Evolutionary conservation across 2,329 filamentous ascomycete species (phyloP).

Genomic region (Aschersonia sp.): DNA sequence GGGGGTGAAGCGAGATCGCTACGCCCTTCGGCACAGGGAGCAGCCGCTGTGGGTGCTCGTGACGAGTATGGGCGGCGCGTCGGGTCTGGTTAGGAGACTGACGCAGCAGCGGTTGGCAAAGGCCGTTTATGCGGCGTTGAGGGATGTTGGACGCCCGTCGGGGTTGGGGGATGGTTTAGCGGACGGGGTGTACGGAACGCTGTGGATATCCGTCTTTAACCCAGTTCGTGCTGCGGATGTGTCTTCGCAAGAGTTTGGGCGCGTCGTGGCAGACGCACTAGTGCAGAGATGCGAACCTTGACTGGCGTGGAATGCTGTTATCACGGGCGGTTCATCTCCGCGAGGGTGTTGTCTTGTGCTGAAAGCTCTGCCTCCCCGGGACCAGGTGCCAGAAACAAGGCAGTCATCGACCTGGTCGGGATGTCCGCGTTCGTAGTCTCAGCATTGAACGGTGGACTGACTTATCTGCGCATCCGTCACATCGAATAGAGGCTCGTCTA

Average conservation of each 20-base stretch:
- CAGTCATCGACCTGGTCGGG: too few species aligned
- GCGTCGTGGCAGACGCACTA: slow-evolving; percentile 6
- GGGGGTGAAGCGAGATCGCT: slow-evolving; percentile 11
- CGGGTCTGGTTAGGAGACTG: slow-evolving; percentile 12
- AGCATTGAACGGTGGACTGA: too few species aligned
- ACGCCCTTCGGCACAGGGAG: slow-evolving; percentile 11
- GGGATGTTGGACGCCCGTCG: slow-evolving; percentile 11
- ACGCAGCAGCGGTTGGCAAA: slow-evolving; percentile 11
- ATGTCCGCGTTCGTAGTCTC: too few species aligned
- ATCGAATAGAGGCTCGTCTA: too few species aligned
- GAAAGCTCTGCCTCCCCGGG: too few species aligned
- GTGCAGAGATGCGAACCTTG: slow-evolving; percentile 2
- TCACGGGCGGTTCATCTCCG: neutral
- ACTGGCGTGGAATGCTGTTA: neutral
- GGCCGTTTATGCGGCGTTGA: slow-evolving; percentile 13
- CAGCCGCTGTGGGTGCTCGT: slow-evolving; percentile 19
- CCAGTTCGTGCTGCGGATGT: slow-evolving; percentile 7
- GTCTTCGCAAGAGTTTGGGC: slow-evolving; percentile 8
- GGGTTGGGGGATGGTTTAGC: slow-evolving; percentile 2
- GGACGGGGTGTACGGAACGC: slow-evolving; percentile 10
- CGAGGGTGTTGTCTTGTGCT: neutral
- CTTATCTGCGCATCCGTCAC: too few species aligned
- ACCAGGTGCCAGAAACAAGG: too few species aligned
- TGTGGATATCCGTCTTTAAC: slow-evolving; percentile 10
- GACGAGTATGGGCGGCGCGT: slow-evolving; percentile 4